These are phyloP conservation scores for Penicillium griseofulvum DNA, from an alignment of 2,329 filamentous ascomycete species.

Conservation along the genomic window DNA sequence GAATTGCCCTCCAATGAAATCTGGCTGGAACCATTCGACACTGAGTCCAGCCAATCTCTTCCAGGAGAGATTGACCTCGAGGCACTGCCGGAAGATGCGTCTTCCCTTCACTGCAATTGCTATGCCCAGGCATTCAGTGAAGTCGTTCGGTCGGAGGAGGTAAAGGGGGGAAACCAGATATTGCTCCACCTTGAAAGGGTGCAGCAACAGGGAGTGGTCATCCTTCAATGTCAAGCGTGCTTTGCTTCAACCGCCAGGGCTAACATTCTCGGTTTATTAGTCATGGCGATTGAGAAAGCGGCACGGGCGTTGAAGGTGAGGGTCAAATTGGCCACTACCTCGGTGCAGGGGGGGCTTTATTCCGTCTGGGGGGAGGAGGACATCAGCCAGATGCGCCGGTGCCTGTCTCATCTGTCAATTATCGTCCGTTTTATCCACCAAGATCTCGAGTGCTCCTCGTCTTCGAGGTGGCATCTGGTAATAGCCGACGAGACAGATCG, in stretches of 20 bases:
- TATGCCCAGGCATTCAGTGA: neutral
- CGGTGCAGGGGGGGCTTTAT: constrained; percentile 21
- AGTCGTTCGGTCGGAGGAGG: neutral
- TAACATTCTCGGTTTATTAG: constrained; percentile 31
- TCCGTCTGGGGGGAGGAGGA: constrained; percentile 9
- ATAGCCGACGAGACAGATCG: constrained; percentile 36
- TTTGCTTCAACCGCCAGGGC: constrained; percentile 20
- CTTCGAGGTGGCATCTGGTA: constrained; percentile 22
- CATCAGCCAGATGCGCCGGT: constrained; percentile 22
- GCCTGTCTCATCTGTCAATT: constrained; percentile 29
- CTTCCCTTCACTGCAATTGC: constrained; percentile 3
- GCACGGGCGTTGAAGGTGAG: constrained; percentile 26
- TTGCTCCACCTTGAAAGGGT: constrained; percentile 28
- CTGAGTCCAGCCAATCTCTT: neutral
- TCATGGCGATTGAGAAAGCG: constrained; percentile 32
- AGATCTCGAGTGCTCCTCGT: neutral
- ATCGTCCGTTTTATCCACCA: constrained; percentile 29
- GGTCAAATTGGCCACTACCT: constrained; percentile 12
- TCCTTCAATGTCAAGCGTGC: constrained; percentile 31
- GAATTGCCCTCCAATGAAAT: constrained; percentile 5
- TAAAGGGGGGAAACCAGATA: neutral
- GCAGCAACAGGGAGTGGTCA: constrained; percentile 28
- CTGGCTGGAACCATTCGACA: neutral
- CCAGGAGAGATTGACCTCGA: neutral
- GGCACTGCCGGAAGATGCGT: neutral